These are phyloP conservation scores for Cucurbita moschata DNA, from an alignment of 306 rosid genomes.

Conservation along the genomic window DNA sequence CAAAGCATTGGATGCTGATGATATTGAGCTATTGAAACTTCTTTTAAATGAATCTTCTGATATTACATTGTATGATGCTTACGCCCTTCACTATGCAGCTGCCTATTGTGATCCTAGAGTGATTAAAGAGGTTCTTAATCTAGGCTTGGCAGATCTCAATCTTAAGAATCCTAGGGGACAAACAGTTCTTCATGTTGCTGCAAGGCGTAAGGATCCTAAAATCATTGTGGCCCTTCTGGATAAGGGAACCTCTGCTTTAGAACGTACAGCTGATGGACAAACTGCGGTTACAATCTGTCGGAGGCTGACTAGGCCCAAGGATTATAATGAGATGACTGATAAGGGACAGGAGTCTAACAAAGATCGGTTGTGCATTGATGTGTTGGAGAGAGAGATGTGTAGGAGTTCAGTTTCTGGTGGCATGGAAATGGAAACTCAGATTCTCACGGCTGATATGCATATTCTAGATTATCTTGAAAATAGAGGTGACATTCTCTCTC, in stretches of 20 bases:
- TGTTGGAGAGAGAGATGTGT: conserved; percentile 73
- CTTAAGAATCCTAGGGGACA: conserved; percentile 41
- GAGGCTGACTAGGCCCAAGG: conserved; percentile 71
- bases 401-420: conserved; percentile 38
- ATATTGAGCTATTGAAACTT: conserved; percentile 64
- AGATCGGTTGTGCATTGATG: conserved; percentile 71
- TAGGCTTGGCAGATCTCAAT: conserved; percentile 35
- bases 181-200: conserved; percentile 74
- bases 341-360: conserved; percentile 59
- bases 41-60: conserved; percentile 60
- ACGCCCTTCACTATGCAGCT: conserved; percentile 69
- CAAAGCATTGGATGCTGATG: conserved; percentile 77
- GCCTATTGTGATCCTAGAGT: conserved; percentile 83
- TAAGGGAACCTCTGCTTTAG: conserved; percentile 51
- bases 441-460: conserved; percentile 42
- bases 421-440: conserved; percentile 25
- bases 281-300: conserved; percentile 75
- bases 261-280: conserved; percentile 55
- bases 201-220: conserved; percentile 72
- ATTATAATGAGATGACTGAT: conserved; percentile 31
- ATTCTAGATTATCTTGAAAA: conserved; percentile 59
- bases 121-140: conserved; percentile 54
- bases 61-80: conserved; percentile 55
- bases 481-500: conserved; percentile 42
- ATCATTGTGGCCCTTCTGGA: conserved; percentile 53